These are phyloP conservation scores for Irpex rosettiformis DNA, from an alignment of 1,284 basidiomycete genomes.

Conservation along the genomic window DNA sequence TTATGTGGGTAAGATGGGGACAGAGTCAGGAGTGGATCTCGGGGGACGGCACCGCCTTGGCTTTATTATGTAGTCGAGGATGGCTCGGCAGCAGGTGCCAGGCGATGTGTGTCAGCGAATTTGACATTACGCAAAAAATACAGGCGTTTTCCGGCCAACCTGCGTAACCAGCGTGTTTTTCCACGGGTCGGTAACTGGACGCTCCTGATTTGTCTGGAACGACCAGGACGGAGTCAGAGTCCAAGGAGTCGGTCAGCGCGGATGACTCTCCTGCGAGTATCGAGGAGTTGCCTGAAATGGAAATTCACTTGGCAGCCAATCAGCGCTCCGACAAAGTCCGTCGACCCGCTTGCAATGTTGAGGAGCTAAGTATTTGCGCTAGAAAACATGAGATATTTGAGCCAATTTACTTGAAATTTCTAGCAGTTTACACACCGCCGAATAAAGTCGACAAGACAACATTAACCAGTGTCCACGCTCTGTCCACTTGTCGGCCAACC, in stretches of 20 bases:
- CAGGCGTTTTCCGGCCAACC: neutral
- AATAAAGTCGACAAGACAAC: no score
- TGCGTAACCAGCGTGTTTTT: neutral
- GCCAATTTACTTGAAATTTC: no score
- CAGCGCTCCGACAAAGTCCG: no score
- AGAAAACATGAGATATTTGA: no score
- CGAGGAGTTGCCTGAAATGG: no score
- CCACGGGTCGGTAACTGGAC: neutral
- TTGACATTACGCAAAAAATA: neutral
- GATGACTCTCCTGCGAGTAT: neutral
- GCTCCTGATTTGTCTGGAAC: neutral
- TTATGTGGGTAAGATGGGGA: neutral
- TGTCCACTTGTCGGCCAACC: no score
- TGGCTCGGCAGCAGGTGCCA: neutral
- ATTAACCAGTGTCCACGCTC: no score
- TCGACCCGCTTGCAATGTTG: no score
- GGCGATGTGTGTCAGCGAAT: conserved; percentile 3
- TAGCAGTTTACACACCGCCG: no score
- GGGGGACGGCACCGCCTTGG: neutral
- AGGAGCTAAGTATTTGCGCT: no score
- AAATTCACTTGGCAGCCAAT: no score
- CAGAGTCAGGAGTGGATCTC: no score
- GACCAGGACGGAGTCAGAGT: neutral
- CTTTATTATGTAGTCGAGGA: conserved; percentile 1
- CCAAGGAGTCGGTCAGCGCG: neutral